A percentile compares a stretch with the other conserved stretches of the same genome.
phyloP scores from a whole-genome alignment of 2,329 filamentous ascomycete species.

The Microdochium paspali region DNA sequence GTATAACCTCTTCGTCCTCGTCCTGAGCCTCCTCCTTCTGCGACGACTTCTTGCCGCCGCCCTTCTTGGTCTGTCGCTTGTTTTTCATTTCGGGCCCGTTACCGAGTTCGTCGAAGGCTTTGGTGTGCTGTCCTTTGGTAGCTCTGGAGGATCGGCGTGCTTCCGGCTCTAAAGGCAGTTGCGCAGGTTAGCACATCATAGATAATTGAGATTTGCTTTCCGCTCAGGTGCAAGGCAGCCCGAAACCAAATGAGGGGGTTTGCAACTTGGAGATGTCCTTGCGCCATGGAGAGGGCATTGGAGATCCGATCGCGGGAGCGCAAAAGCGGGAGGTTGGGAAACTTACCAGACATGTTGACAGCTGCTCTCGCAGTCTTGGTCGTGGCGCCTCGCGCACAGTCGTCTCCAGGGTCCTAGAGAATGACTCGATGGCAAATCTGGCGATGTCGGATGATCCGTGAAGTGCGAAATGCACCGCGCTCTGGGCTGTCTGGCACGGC shows the following conservation, averaged over 20 bases:
- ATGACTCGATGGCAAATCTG: no score
- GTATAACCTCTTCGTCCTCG: constrained; percentile 70
- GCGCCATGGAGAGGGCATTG: no score
- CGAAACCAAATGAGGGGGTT: no score
- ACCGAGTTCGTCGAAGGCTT: constrained; percentile 72
- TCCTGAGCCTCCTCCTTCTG: constrained; percentile 44
- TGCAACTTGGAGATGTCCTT: no score
- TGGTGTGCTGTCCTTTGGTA: constrained; percentile 92
- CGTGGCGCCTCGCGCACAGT: not conserved
- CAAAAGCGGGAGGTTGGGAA: constrained; percentile 3
- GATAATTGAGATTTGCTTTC: no score
- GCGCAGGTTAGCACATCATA: not conserved
- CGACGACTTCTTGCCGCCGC: constrained; percentile 46
- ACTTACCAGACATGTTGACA: constrained; percentile 23
- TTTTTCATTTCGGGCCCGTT: constrained; percentile 38
- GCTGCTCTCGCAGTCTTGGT: not conserved
- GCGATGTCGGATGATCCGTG: not conserved
- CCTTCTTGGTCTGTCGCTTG: constrained; percentile 19
- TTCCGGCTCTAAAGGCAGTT: constrained; percentile 43
- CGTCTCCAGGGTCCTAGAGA: not conserved
- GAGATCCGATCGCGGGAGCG: no score
- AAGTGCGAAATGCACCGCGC: not conserved
- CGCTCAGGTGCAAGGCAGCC: no score
- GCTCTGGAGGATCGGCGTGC: constrained; percentile 89
- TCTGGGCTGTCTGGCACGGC: not conserved